Base-by-base conservation (phyloP, 163 green algal species). In the Chloromonas sp. region DNA sequence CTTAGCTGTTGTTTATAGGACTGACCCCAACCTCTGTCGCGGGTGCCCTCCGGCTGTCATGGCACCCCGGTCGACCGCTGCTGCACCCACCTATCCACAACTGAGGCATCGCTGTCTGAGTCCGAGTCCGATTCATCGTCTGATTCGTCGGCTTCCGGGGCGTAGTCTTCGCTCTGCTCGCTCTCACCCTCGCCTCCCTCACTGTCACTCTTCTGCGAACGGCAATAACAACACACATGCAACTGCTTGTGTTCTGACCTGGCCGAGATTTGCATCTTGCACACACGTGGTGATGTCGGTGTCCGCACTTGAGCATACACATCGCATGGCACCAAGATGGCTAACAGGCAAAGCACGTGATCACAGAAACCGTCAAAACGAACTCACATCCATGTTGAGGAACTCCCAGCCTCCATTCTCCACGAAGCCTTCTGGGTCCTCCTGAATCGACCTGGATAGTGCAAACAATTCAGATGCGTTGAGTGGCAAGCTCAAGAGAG, bases 371-470 rank as follows among this genome's bases (percentile, higher is more conserved):
- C 2, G 3, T n/a, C 60, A 66, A 5, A 14, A 81, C 0, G 57
- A 1, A 61, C 84, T 87, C 70, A 92, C 95, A 85, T 98, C 95
- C 74, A 95, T 93, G 92, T 99, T 95, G 70, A 99, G 91, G 88
- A 99, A 99, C 86, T 95, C 93, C 97, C 97, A 99, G 60, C 97
- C 97, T 61, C 97, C 97, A n/a, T 95, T 82, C 83, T 96, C 95
- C 3, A 99, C 89, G 86, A 99, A 99, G 3, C 89, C 93, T 74
- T 99, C 92, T 0, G 97, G 97, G 89, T 99, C 97, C 79, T 96
- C 90, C 82, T 96, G 93, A 88, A 99, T 99, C 79, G 81, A 84
- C 70, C 81, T 84, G 81, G 2, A 81, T 36, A 36, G 36, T 36
- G 36, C 36, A 36, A 36, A 36, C 36, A 36, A 79, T 58, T n/a